Evolutionary conservation across 2,329 filamentous ascomycete species (phyloP).

Genomic region (Aspergillus thermomutatus): DNA sequence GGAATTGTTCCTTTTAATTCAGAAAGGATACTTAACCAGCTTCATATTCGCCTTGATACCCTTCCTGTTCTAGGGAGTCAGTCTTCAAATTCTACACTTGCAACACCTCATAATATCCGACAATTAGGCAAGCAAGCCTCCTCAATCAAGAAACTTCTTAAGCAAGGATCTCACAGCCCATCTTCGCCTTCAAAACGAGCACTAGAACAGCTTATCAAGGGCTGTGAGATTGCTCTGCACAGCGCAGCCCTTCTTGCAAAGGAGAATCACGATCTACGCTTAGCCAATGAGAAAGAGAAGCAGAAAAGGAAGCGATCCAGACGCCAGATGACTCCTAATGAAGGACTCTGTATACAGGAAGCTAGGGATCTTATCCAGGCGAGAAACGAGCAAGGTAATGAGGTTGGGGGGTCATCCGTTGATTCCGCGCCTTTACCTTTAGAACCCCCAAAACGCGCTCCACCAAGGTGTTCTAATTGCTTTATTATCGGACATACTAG

Average conservation of each 20-base stretch:
- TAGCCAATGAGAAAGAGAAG: background rate
- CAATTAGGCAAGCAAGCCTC: background rate
- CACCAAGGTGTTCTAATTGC: too few relatives aligned
- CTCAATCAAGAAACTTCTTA: background rate
- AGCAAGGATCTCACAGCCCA: too few relatives aligned
- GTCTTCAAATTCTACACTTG: too few relatives aligned
- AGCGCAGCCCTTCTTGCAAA: background rate
- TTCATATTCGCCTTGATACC: background rate
- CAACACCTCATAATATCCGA: background rate
- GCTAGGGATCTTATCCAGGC: background rate
- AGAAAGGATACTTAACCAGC: too few relatives aligned
- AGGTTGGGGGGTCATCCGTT: too few relatives aligned
- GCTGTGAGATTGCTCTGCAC: background rate
- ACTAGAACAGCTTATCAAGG: background rate
- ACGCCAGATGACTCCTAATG: background rate
- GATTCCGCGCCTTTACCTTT: too few relatives aligned
- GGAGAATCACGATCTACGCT: background rate
- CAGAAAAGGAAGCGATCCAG: conserved; percentile 2
- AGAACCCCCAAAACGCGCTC: too few relatives aligned
- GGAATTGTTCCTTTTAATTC: too few relatives aligned
- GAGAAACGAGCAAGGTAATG: background rate
- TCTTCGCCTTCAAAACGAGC: too few relatives aligned
- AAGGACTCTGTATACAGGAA: background rate
- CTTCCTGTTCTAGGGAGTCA: background rate
- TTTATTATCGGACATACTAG: too few relatives aligned